Percentiles rank a stretch among this genome's conserved stretches.
Evolutionary conservation across 805 yeast genomes (phyloP).

Genomic region (Suhomyces sp.): DNA sequence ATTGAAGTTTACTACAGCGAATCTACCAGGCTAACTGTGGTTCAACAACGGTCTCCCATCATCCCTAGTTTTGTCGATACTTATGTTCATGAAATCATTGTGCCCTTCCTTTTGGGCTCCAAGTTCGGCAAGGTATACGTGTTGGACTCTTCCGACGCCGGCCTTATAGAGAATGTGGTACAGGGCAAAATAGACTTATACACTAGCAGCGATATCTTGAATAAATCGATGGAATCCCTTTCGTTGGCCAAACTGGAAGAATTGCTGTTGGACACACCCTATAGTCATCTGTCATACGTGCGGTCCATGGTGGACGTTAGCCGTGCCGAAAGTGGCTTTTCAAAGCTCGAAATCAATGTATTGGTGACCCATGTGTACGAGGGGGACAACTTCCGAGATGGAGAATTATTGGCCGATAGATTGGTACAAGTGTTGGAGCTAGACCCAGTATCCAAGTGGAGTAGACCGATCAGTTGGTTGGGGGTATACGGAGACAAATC

Average conservation of each 20-base stretch:
- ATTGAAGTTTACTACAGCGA: conserved; percentile 61
- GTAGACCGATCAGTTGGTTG: conserved; percentile 74
- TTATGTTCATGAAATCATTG: conserved; percentile 51
- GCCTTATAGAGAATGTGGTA: conserved; percentile 32
- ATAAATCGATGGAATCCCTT: conserved; percentile 30
- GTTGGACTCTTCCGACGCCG: conserved; percentile 74
- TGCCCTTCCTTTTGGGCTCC: conserved; percentile 45
- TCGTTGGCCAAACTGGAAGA: conserved; percentile 12
- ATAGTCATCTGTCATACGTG: conserved; percentile 9
- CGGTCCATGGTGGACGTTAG: conserved; percentile 12
- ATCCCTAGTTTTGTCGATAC: conserved; percentile 57
- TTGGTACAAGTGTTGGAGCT: conserved; percentile 28
- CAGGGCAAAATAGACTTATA: conserved; percentile 26
- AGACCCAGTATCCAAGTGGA: conserved; percentile 31
- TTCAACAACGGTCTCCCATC: conserved; percentile 84
- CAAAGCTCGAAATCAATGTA: conserved; percentile 29
- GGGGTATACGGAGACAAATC: conserved; percentile 80
- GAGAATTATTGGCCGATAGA: conserved; percentile 48
- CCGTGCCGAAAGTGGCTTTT: conserved; percentile 5
- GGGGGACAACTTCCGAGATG: conserved; percentile 84
- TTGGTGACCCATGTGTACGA: conserved; percentile 73
- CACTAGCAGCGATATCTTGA: conserved; percentile 31
- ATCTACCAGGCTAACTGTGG: conserved; percentile 45
- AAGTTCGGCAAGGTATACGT: conserved; percentile 50
- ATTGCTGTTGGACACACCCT: not conserved